Evolutionary conservation across 2,329 filamentous ascomycete genomes (phyloP).

Genomic region (Didymella exigua): DNA sequence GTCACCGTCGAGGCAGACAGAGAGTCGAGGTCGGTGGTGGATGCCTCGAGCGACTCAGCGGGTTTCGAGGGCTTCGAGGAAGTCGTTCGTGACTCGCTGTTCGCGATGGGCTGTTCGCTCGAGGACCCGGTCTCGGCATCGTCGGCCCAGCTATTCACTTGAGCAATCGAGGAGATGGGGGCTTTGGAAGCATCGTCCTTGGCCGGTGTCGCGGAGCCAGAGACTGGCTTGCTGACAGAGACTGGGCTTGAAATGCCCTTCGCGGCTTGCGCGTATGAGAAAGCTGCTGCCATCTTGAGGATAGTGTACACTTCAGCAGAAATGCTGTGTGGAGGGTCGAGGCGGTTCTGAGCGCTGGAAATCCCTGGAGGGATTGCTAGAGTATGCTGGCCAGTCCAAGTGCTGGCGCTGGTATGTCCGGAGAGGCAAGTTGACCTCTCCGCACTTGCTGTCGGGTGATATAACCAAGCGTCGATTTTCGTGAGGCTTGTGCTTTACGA

Average conservation of each 20-base stretch:
- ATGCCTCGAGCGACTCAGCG: conserved; percentile 34
- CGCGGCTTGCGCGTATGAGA: conserved; percentile 95
- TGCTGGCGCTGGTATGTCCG: conserved; percentile 42
- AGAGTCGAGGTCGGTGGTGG: conserved; percentile 62
- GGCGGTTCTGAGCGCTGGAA: conserved; percentile 24
- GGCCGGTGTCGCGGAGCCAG: conserved; percentile 51
- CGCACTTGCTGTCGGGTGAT: conserved; percentile 40
- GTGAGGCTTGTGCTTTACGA: conserved; percentile 3
- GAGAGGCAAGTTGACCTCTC: conserved; percentile 51
- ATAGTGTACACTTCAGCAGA: conserved; percentile 4
- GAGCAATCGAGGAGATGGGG: conserved; percentile 33
- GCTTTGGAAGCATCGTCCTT: conserved; percentile 44
- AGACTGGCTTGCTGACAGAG: conserved; percentile 53
- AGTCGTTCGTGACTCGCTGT: conserved; percentile 30
- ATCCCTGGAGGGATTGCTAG: conserved; percentile 43
- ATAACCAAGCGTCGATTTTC: conserved; percentile 26
- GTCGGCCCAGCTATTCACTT: conserved; percentile 53
- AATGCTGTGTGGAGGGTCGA: conserved; percentile 1
- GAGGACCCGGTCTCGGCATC: conserved; percentile 52
- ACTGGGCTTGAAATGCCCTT: conserved; percentile 69
- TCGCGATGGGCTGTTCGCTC: conserved; percentile 33
- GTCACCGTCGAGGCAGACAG: conserved; percentile 59
- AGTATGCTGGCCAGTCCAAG: conserved; percentile 38
- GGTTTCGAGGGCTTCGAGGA: conserved; percentile 26
- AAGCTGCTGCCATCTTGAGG: conserved; percentile 55